Percentiles rank a stretch among this genome's conserved stretches.
Evolutionary conservation across 2,329 filamentous ascomycete genomes (phyloP).

Genomic region (Apiospora aurea): DNA sequence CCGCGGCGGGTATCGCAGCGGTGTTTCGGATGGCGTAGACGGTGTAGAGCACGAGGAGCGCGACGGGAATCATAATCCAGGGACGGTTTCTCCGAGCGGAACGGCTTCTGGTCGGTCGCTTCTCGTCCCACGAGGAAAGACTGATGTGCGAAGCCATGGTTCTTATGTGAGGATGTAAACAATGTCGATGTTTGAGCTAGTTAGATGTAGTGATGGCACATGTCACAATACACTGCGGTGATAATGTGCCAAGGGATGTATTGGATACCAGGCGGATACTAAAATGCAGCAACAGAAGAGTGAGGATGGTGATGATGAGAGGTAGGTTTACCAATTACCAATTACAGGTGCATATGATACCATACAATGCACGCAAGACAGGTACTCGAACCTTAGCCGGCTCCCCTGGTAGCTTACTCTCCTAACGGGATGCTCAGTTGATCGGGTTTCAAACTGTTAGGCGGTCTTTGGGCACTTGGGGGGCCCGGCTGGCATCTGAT

Average conservation of each 20-base stretch:
- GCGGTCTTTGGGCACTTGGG: not conserved
- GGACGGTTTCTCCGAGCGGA: constrained; percentile 38
- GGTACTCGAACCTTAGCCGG: constrained; percentile 1
- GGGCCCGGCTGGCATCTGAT: not conserved
- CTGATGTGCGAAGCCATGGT: constrained; percentile 40
- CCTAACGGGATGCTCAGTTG: constrained; percentile 3
- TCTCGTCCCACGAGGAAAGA: constrained; percentile 42
- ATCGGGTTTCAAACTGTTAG: not conserved
- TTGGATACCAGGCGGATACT: constrained; percentile 1
- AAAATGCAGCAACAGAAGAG: constrained; percentile 16
- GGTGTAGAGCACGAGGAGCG: constrained; percentile 35
- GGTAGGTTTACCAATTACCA: not conserved
- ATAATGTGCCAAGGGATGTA: not conserved
- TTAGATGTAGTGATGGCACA: not conserved
- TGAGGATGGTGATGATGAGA: not conserved
- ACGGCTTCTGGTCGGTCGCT: constrained; percentile 35
- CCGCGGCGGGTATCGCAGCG: not conserved
- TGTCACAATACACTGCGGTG: not conserved
- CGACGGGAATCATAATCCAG: constrained; percentile 33
- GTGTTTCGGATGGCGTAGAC: constrained; percentile 31
- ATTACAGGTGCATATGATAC: constrained; percentile 1
- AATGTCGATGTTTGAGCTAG: not conserved
- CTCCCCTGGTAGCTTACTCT: not conserved
- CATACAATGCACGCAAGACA: not conserved
- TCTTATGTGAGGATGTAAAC: not conserved